Evolutionary conservation across 2,329 filamentous ascomycete species (phyloP).

Genomic region (Aspergillus sp.): DNA sequence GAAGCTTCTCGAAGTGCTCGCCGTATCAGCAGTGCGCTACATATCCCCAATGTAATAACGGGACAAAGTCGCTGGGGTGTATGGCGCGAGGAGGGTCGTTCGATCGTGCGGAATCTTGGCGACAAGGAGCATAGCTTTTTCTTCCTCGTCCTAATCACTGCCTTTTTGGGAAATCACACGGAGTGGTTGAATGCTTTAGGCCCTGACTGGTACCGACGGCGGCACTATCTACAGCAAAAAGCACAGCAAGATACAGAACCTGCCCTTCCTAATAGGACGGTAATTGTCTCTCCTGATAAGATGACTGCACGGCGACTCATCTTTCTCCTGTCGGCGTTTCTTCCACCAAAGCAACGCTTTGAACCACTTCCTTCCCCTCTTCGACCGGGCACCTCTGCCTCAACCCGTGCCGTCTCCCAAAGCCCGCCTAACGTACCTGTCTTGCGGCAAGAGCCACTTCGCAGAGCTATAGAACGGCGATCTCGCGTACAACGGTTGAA

Average conservation of each 20-base stretch:
- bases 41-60: slow-evolving; percentile 57
- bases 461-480: slow-evolving; percentile 54
- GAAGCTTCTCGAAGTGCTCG: slow-evolving; percentile 49
- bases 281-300: slow-evolving; percentile 59
- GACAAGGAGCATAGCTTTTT: slow-evolving; percentile 60
- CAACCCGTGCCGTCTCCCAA: slow-evolving; percentile 51
- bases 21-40: slow-evolving; percentile 55
- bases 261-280: slow-evolving; percentile 53
- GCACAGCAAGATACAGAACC: slow-evolving; percentile 48
- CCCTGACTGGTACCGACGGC: slow-evolving; percentile 55
- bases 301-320: slow-evolving; percentile 60
- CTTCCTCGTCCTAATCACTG: slow-evolving; percentile 59
- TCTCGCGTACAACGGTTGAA: slow-evolving; percentile 48
- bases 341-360: slow-evolving; percentile 50
- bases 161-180: slow-evolving; percentile 60
- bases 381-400: slow-evolving; percentile 44
- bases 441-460: slow-evolving; percentile 54
- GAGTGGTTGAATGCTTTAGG: slow-evolving; percentile 59
- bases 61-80: slow-evolving; percentile 61
- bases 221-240: slow-evolving; percentile 53
- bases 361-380: slow-evolving; percentile 40
- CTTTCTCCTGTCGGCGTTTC: slow-evolving; percentile 58
- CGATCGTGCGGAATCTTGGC: slow-evolving; percentile 55
- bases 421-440: slow-evolving; percentile 53
- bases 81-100: slow-evolving; percentile 61